Evolutionary conservation across 495 filamentous ascomycete genomes (phyloP), one percentile per base, ranked within the genome.

Genomic region (Venustampulla echinocandica): DNA sequence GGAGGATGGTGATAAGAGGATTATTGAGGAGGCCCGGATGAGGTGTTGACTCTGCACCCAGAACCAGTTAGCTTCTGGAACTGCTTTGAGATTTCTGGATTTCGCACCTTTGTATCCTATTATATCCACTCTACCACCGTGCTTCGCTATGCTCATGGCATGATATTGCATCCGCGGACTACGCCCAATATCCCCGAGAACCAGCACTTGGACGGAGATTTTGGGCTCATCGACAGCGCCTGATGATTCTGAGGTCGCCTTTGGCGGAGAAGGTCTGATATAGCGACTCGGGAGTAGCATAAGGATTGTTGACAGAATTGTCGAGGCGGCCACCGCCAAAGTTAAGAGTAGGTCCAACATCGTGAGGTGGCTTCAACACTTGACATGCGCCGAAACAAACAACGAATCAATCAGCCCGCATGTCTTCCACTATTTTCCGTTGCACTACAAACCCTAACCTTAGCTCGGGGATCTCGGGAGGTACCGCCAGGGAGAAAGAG

Each of bases 161-260:
- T 99, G 92, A 60, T 99, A 96, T 62, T 96, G 92, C 92, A 99
- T 99, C 48, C 92, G 85, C 19, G 92, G 92, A 61, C 88, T 95
- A 25, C 89, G 79, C 19, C 92, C 92, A 64, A 99, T 92, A 59
- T 99, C 92, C 11, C 92, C 92, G n/a, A 99, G 75, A 32, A 99
- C 92, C n/a, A 97, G 73, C 25, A 99, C 76, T 58, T 94, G 87
- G 20, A 85, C 73, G 4, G 75, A 73, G 18, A 71, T 64, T 36
- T 53, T 52, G 39, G 56, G 50, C 42, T 53, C 52, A 41, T 41
- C 35, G 13, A 24, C 22, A 15, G 42, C 28, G 9, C 33, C 44
- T 27, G 35, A 30, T 7, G 27, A 30, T 7, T n/a, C 22, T 18
- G 36, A n/a, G 14, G 38, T 47, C n/a, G 32, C 23, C 35, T 53